Conservation (phyloP, 495 filamentous ascomycete species). For the Podospora pseudocomata region DNA sequence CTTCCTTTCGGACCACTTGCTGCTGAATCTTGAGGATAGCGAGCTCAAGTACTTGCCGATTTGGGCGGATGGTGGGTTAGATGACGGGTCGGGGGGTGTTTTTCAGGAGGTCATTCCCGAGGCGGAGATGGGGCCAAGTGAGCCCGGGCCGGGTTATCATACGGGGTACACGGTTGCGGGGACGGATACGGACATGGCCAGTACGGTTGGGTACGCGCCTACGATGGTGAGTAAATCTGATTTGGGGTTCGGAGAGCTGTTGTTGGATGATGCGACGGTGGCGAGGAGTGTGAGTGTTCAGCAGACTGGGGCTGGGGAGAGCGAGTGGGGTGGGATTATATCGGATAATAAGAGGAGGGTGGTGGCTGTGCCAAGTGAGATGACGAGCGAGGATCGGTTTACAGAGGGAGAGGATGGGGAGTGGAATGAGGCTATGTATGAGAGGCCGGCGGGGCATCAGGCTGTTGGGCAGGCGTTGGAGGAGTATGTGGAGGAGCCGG, state of each 20-base stretch:
- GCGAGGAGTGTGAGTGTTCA: slow-evolving; percentile 29
- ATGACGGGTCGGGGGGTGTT: slow-evolving; percentile 47
- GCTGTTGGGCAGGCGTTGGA: background rate
- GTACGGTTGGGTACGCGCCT: slow-evolving; percentile 1
- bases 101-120: slow-evolving; percentile 39
- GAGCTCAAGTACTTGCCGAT: slow-evolving; percentile 45
- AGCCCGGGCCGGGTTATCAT: slow-evolving; percentile 44
- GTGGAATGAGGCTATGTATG: slow-evolving; percentile 24
- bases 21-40: slow-evolving; percentile 32
- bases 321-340: background rate
- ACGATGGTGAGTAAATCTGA: slow-evolving; percentile 24
- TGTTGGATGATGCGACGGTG: slow-evolving; percentile 14
- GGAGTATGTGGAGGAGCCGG: background rate
- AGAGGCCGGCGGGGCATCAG: slow-evolving; percentile 26
- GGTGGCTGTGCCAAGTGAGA: slow-evolving; percentile 11
- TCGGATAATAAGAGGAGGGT: slow-evolving; percentile 9
- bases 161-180: slow-evolving; percentile 37
- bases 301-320: slow-evolving; percentile 20
- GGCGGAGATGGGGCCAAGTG: slow-evolving; percentile 39
- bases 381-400: slow-evolving; percentile 24
- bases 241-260: slow-evolving; percentile 22
- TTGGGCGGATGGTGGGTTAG: slow-evolving; percentile 43
- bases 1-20: slow-evolving; percentile 32
- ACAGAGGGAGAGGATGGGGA: slow-evolving; percentile 10
- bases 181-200: slow-evolving; percentile 12